Evolutionary conservation across 352 stramenopile species (phyloP), one percentile per base, ranked within the genome.

Genomic region (Phytophthora agathidicida): DNA sequence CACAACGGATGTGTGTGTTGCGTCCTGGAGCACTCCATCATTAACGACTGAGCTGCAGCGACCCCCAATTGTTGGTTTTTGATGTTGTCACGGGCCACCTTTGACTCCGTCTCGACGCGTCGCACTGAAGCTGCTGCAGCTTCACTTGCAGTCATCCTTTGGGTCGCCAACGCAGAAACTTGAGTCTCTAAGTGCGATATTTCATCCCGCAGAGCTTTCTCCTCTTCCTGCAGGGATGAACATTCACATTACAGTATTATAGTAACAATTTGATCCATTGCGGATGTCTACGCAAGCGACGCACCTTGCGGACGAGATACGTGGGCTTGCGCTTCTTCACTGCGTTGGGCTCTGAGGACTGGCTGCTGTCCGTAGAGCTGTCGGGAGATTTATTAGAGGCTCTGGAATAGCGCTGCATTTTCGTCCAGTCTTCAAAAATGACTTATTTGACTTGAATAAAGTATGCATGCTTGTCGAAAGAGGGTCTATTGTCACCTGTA

Each of bases 241-340:
- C 16, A 19, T 5, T 7, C 2, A 13, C 20, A 39, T 31, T 43
- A 2, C n/a, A n/a, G n/a, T n/a, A n/a, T n/a, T n/a, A n/a, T n/a
- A n/a, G n/a, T n/a, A n/a, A n/a, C n/a, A n/a, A n/a, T n/a, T n/a
- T n/a, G n/a, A n/a, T n/a, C n/a, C n/a, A n/a, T n/a, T n/a, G n/a
- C n/a, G n/a, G n/a, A n/a, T n/a, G n/a, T n/a, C n/a, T n/a, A n/a
- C n/a, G n/a, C n/a, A n/a, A 9, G 14, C 44, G 22, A 14, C 22
- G 14, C 22, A 60, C 48, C 35, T 66, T 66, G 27, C 49, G 58
- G 19, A 67, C 50, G 33, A 67, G 41, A n/a, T 67, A 67, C 58
- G 58, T 66, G 23, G 49, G 41, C 19, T 61, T 69, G 60, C 60
- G 60, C 39, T 65, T 69, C 60, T 65, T 65, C 19, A 11, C 17